These are phyloP conservation scores for Xerocomellus intermedius DNA, from an alignment of 768 basidiomycete genomes.

Conservation along the genomic window DNA sequence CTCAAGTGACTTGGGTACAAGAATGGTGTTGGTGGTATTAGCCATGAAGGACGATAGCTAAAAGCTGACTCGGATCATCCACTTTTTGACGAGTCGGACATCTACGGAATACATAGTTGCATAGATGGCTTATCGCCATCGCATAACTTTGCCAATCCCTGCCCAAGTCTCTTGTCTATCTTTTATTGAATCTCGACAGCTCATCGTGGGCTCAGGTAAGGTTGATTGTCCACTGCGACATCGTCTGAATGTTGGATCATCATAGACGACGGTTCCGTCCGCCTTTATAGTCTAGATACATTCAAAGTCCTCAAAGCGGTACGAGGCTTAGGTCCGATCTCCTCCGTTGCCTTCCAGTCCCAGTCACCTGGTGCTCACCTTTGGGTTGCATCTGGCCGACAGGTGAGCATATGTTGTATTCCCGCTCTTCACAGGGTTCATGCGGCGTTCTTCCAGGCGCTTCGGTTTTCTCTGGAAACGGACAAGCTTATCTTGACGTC, in stretches of 20 bases:
- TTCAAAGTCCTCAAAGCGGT: constrained; percentile 64
- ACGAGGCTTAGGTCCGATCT: constrained; percentile 58
- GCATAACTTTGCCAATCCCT: constrained; percentile 40
- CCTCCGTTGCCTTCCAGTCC: constrained; percentile 54
- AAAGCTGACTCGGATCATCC: neutral
- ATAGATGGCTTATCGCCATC: constrained; percentile 13
- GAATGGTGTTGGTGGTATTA: constrained; percentile 26
- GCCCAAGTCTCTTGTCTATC: constrained; percentile 54
- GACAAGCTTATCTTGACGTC: constrained; percentile 52
- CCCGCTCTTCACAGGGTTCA: neutral
- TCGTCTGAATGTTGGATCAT: constrained; percentile 1
- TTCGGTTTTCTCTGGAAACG: constrained; percentile 45
- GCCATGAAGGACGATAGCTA: constrained; percentile 10
- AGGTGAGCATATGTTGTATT: constrained; percentile 36
- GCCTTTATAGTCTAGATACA: constrained; percentile 61
- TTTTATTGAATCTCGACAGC: constrained; percentile 44
- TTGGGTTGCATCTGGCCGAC: constrained; percentile 66
- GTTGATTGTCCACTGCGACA: neutral
- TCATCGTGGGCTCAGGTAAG: constrained; percentile 65
- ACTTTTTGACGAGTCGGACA: neutral
- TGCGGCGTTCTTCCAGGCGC: constrained; percentile 11
- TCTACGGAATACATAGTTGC: neutral
- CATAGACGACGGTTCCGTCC: constrained; percentile 68
- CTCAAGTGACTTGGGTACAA: constrained; percentile 47
- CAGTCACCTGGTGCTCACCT: constrained; percentile 44